A percentile compares a stretch with the other conserved stretches of the same genome.
Evolutionary conservation across 805 yeast species (phyloP).

Genomic region (Candida chauliodis): DNA sequence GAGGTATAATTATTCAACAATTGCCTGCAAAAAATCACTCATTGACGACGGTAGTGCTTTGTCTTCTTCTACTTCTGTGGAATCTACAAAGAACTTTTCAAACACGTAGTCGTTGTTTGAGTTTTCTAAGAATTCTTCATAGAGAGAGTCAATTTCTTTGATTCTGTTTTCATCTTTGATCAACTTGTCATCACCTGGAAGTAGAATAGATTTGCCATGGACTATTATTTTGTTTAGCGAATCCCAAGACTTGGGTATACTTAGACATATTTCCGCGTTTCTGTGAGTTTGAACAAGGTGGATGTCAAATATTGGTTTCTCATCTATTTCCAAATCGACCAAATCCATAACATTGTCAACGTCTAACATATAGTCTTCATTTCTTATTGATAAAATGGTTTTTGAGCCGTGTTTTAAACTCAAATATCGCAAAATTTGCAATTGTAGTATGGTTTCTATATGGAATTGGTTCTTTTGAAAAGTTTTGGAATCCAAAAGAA

Average conservation of each 20-base stretch:
- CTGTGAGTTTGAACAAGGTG: slow-evolving; percentile 1
- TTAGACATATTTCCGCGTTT: slow-evolving; percentile 15
- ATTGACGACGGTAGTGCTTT: neutral
- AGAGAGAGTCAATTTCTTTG: slow-evolving; percentile 1
- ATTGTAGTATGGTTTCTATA: slow-evolving; percentile 18
- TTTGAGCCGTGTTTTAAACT: slow-evolving; percentile 29
- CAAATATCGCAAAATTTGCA: slow-evolving; percentile 32
- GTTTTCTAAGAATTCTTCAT: slow-evolving; percentile 4
- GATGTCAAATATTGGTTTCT: slow-evolving; percentile 16
- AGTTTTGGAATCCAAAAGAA: slow-evolving; percentile 1
- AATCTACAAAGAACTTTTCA: neutral
- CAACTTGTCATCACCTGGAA: slow-evolving; percentile 15
- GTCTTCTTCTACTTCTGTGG: no score
- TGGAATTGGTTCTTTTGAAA: slow-evolving; percentile 17
- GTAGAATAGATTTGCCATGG: slow-evolving; percentile 21
- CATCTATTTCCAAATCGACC: slow-evolving; percentile 8
- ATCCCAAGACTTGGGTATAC: slow-evolving; percentile 51
- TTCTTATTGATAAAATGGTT: slow-evolving; percentile 10
- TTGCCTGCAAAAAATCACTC: neutral
- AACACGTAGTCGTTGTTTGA: neutral
- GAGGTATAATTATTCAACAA: neutral
- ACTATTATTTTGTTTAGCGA: slow-evolving; percentile 47
- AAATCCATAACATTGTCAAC: slow-evolving; percentile 1
- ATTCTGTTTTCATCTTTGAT: slow-evolving; percentile 22
- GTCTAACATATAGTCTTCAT: neutral